A percentile compares a stretch with the other conserved stretches of the same genome.
These are phyloP conservation scores for Boletus coccyginus DNA, from an alignment of 768 basidiomycete species.

Conservation along the genomic window DNA sequence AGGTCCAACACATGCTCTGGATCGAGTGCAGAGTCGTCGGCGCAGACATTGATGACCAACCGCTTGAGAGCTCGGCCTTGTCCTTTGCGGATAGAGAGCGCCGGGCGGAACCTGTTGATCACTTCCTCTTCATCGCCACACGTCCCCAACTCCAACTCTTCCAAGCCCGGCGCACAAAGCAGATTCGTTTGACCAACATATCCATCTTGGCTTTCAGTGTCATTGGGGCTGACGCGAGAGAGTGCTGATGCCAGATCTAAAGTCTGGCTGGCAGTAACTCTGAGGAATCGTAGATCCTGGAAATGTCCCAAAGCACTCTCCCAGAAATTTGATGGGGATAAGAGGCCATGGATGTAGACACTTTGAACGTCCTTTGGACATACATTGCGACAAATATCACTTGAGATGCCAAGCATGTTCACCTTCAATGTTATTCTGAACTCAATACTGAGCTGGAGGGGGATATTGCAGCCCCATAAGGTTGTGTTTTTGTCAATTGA, in stretches of 20 bases:
- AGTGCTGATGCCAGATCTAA: not conserved
- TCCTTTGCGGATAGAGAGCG: not conserved
- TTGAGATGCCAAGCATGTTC: too few relatives aligned
- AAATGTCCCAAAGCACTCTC: not conserved
- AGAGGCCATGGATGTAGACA: not conserved
- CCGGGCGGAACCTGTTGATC: not conserved
- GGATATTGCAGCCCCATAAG: not conserved
- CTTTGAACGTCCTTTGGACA: not conserved
- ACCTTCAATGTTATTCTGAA: too few relatives aligned
- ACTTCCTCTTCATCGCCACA: not conserved
- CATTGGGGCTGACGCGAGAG: not conserved
- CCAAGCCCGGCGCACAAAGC: not conserved
- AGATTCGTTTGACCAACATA: not conserved
- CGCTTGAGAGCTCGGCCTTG: not conserved
- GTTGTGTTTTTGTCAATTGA: too few relatives aligned
- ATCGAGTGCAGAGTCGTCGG: too few relatives aligned
- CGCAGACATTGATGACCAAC: not conserved
- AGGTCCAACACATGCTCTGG: too few relatives aligned
- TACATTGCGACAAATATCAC: too few relatives aligned
- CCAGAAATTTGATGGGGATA: not conserved
- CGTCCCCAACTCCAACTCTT: not conserved
- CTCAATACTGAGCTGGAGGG: not conserved
- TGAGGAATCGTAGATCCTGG: not conserved
- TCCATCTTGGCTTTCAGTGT: not conserved
- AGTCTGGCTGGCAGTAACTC: not conserved